Percentiles rank a stretch among this genome's conserved stretches.
phyloP scores from a whole-genome alignment of 2,329 filamentous ascomycete species.

The Venturia nashicola region DNA sequence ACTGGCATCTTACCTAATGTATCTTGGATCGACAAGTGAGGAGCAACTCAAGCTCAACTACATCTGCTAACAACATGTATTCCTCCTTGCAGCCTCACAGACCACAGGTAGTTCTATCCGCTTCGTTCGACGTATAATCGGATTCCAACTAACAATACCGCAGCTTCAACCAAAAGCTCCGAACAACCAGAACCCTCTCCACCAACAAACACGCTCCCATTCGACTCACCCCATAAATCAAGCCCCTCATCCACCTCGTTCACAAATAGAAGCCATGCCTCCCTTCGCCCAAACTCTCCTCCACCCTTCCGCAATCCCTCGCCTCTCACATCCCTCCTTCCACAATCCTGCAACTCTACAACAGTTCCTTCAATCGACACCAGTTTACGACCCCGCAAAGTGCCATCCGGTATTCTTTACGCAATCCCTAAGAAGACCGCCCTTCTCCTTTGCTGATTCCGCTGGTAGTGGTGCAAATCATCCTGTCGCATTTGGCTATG shows the following conservation, averaged over 20 bases:
- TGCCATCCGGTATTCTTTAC: slow-evolving; percentile 11
- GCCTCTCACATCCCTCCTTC: background rate
- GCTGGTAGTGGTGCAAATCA: slow-evolving; percentile 1
- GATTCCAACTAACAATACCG: background rate
- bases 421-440: background rate
- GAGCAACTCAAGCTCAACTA: background rate
- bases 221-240: background rate
- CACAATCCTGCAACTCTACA: background rate
- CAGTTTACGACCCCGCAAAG: slow-evolving; percentile 5
- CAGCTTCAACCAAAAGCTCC: background rate
- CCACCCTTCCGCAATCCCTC: background rate
- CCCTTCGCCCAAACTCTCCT: background rate
- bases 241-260: background rate
- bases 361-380: background rate
- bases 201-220: background rate
- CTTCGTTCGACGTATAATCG: background rate
- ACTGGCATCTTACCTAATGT: too few relatives aligned
- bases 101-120: background rate
- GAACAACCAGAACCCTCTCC: background rate
- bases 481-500: slow-evolving; percentile 9
- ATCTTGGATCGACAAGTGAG: background rate
- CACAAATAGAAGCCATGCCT: slow-evolving; percentile 8
- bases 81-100: background rate
- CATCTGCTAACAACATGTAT: background rate
- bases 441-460: background rate